These are phyloP conservation scores for Kurtzmaniella quercitrusa DNA, from an alignment of 1,139 yeast genomes.

Conservation along the genomic window DNA sequence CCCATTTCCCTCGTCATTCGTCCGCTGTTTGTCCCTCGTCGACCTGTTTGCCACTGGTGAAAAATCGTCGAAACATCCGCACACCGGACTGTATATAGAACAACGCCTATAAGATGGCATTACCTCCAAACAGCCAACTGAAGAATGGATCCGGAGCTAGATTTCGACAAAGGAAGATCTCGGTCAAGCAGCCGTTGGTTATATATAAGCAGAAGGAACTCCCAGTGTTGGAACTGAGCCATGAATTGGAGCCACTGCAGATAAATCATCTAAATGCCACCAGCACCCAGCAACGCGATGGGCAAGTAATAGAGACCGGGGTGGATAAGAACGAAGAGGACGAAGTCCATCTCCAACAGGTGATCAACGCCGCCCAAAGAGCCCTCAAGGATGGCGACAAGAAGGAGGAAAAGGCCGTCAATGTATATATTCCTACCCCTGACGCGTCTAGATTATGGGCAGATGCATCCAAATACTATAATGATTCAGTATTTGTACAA, in stretches of 20 bases:
- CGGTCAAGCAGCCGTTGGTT: slow-evolving; percentile 84
- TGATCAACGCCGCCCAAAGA: slow-evolving; percentile 70
- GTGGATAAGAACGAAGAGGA: slow-evolving; percentile 97
- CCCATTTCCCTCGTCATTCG: too few relatives aligned
- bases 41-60: not conserved
- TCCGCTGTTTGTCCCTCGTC: too few relatives aligned
- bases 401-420: slow-evolving; percentile 32
- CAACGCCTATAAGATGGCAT: slow-evolving; percentile 18
- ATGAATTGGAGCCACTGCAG: slow-evolving; percentile 44
- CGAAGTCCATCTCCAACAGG: slow-evolving; percentile 93
- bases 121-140: slow-evolving; percentile 20
- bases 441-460: slow-evolving; percentile 85
- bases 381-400: slow-evolving; percentile 50
- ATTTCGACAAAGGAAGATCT: slow-evolving; percentile 86
- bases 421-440: slow-evolving; percentile 92
- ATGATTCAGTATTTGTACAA: slow-evolving; percentile 54
- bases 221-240: slow-evolving; percentile 61
- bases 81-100: slow-evolving; percentile 1
- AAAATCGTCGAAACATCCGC: not conserved
- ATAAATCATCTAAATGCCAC: slow-evolving; percentile 41
- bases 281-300: slow-evolving; percentile 74
- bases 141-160: slow-evolving; percentile 53
- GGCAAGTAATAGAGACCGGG: slow-evolving; percentile 92
- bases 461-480: slow-evolving; percentile 70
- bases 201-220: slow-evolving; percentile 75